Base-by-base conservation (phyloP, 805 yeast genomes). In the Kluyveromyces starmeri region DNA sequence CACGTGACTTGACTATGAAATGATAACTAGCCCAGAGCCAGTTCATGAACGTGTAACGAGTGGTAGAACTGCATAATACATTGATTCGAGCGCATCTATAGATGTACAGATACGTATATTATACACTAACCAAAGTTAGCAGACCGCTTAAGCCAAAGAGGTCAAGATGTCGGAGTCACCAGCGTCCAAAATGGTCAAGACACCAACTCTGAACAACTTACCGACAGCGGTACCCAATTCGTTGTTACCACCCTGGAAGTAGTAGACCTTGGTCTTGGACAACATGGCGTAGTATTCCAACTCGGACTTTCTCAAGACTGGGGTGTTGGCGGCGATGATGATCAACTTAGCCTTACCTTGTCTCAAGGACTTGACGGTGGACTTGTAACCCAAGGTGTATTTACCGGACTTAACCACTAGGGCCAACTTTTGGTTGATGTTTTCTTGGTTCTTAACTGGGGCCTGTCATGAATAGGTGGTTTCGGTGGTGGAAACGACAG, bases 161-260 rank as follows among this genome's bases (percentile, higher is more conserved):
- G 86, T 59, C 67, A 92, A 80, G 74, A 92, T 88, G 73, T 92
- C 99, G 61, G 98, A 92, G 76, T 92, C 99, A 88, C 99, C 99
- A 60, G 96, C 96, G 61, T 92, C 98, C 62, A 89, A 74, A 61
- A 92, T 69, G 62, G 96, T 75, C 62, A 92, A 74, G 63, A 88
- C 89, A 77, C 97, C 97, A 59, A 92, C 97, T 77, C 96, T 85
- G 96, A 92, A 92, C 64, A 92, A 85, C 73, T 84, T 89, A 88
- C 99, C 99, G 75, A 96, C 89, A 59, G 96, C 95, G 60, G 99
- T 92, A 78, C 96, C 97, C 65, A 89, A 84, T 76, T 89, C 97
- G 75, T 89, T 89, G 96, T 89, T 89, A 71, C 95, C 94, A 78
- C 96, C 97, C 73, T 81, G 92, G 94, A 88, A 92, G 88, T 88